Evolutionary conservation across 306 rosid species (phyloP), one percentile per base, ranked within the genome.

Genomic region (Ceratonia siliqua): DNA sequence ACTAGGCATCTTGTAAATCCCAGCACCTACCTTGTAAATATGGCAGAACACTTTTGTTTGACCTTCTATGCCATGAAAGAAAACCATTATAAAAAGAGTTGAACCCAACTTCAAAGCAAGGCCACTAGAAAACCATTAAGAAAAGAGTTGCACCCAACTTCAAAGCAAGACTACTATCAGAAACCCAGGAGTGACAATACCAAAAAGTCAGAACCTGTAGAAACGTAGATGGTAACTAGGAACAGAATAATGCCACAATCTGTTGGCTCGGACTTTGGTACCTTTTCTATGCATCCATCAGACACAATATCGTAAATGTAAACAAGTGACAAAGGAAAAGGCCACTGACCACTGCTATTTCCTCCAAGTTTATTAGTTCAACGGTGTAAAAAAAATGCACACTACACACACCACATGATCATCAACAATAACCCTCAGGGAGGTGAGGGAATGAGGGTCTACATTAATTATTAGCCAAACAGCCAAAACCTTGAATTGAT

Each of bases 291-390:
- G 27, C n/a, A n/a, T n/a, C n/a, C 45, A 35, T 62, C 36, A 21
- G 30, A 43, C 61, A 75, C 14, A 68, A 62, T 39, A 20, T 32
- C 22, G 30, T 53, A 48, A 62, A 32, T 22, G 32, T 13, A 30
- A 74, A 33, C 66, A 28, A 20, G 9, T 28, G 27, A 21, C 7
- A 6, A 42, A 42, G 24, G n/a, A 28, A 63, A 53, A 38, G 27
- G 30, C 12, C 3, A 18, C 27, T 35, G 70, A 50, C 30, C 53
- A 61, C 13, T 30, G 62, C 36, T 43, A 45, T 54, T 80, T 81
- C 59, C 58, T 75, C 30, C 66, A 18, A 28, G 33, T 63, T 67
- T 67, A 67, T 48, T 70, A 24, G 33, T 56, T 45, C 35, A n/a
- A 43, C 64, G 36, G 25, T 55, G 61, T 1, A 18, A 55, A 30